phyloP scores from a whole-genome alignment of 2,329 filamentous ascomycete species.

The Parastagonospora nodorum region DNA sequence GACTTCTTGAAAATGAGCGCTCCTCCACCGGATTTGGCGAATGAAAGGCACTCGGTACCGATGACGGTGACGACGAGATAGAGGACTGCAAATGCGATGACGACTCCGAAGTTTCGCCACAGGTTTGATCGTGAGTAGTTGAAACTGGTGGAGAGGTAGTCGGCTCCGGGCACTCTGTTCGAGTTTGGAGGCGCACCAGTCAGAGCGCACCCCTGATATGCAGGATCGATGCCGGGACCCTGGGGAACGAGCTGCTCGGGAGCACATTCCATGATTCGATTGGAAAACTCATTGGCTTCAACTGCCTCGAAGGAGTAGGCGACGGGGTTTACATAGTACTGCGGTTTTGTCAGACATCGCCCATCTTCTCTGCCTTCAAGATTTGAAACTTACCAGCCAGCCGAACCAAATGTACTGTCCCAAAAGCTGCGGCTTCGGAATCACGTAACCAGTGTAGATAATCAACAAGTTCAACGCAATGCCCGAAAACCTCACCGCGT shows the following conservation, averaged over 20 bases:
- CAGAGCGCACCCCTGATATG: conserved; percentile 67
- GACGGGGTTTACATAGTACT: conserved; percentile 47
- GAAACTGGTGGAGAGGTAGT: conserved; percentile 62
- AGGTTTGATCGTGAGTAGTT: conserved; percentile 63
- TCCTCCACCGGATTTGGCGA: conserved; percentile 66
- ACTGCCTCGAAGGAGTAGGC: conserved; percentile 70
- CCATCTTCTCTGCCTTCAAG: too few relatives aligned
- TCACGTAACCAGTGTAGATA: conserved; percentile 71
- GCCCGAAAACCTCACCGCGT: conserved; percentile 68
- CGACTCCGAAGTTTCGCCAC: conserved; percentile 77
- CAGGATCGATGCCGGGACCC: conserved; percentile 60
- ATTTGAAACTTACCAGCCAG: conserved; percentile 47
- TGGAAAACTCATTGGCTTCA: conserved; percentile 68
- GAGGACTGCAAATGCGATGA: conserved; percentile 75
- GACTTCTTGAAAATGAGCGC: conserved; percentile 74
- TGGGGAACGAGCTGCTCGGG: conserved; percentile 63
- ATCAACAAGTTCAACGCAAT: conserved; percentile 66
- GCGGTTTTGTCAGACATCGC: too few relatives aligned
- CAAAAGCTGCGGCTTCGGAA: conserved; percentile 66
- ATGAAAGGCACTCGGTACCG: conserved; percentile 71
- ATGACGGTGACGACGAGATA: conserved; percentile 75
- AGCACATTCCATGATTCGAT: conserved; percentile 62
- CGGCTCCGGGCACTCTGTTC: conserved; percentile 57
- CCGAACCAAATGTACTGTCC: conserved; percentile 68
- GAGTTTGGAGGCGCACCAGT: conserved; percentile 61